Evolutionary conservation across 495 filamentous ascomycete species (phyloP), one percentile per base, ranked within the genome.

Genomic region (Trichoderma erinaceum): DNA sequence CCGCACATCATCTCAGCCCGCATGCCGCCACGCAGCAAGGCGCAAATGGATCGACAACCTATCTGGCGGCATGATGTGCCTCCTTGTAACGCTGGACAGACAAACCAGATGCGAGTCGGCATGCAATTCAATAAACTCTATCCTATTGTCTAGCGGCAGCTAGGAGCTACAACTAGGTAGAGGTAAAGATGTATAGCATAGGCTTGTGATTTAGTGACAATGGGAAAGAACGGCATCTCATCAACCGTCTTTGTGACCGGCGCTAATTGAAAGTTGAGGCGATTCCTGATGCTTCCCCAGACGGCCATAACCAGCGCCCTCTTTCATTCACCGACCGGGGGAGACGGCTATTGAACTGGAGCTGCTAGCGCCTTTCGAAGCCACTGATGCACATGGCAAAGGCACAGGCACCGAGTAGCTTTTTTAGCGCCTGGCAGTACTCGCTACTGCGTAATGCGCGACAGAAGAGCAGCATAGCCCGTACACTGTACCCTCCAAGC

Each of bases 31-130:
- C 56, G 27, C 56, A 61, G 56, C 25, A 61, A 12, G 56, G 56
- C 56, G 12, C 27, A 32, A 61, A 61, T 32, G 56, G 56, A 61
- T 61, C 56, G 56, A 61, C 56, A n/a, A n/a, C 29, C 29, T 29
- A 29, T 25, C 56, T 61, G 56, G 27, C 56, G 56, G 23, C 25
- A 15, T 0, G 56, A 11, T 61, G 6, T 29, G 4, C n/a, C 16
- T 52, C 5, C n/a, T 2, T 52, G 16, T 46, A 5, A 13, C 2
- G 12, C 13, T 46, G 13, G 6, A 46, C 43, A 46, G 18, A 46
- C 12, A 15, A 18, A 13, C 12, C 12, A 18, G 13, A 46, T 18
- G 3, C 43, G 18, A 18, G 43, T 11, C 43, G 12, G 0, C 12
- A 16, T 18, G 5, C 43, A 18, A 18, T 46, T 18, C 12, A 16